These are phyloP conservation scores for Globisporangium ultimum DNA, from an alignment of 352 stramenopile genomes.

Conservation along the genomic window DNA sequence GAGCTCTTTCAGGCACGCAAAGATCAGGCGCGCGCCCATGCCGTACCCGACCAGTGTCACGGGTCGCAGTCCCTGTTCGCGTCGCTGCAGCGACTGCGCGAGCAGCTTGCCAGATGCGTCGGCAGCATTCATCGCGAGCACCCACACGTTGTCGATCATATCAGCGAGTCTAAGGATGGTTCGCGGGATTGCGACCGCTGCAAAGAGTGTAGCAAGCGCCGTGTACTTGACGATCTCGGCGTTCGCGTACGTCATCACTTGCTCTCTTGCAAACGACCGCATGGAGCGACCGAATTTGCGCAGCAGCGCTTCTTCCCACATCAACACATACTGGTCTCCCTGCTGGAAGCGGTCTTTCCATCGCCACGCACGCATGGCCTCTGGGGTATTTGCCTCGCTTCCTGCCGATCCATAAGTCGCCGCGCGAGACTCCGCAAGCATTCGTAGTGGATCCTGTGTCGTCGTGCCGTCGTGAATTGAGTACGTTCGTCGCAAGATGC, in stretches of 20 bases:
- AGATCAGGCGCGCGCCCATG: slow-evolving; percentile 88
- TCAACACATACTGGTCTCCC: slow-evolving; percentile 79
- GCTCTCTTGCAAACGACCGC: slow-evolving; percentile 67
- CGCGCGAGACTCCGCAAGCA: slow-evolving; percentile 25
- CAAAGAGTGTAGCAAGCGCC: slow-evolving; percentile 66
- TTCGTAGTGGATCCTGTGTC: slow-evolving; percentile 39
- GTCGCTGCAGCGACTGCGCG: slow-evolving; percentile 56
- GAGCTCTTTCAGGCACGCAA: slow-evolving; percentile 87
- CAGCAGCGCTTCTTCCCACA: slow-evolving; percentile 73
- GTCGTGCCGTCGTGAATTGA: slow-evolving; percentile 20
- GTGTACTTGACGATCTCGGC: slow-evolving; percentile 77
- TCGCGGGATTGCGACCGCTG: slow-evolving; percentile 67
- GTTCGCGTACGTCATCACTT: slow-evolving; percentile 64
- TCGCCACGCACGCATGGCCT: slow-evolving; percentile 58
- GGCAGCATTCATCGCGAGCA: slow-evolving; percentile 71
- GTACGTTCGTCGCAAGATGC: slow-evolving; percentile 65
- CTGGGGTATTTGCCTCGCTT: neutral
- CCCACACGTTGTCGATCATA: slow-evolving; percentile 87
- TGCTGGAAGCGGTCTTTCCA: slow-evolving; percentile 84
- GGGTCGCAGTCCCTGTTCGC: slow-evolving; percentile 74
- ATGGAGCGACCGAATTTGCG: slow-evolving; percentile 79
- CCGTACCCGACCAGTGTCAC: slow-evolving; percentile 89
- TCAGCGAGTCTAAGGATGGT: slow-evolving; percentile 62
- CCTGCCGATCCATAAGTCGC: neutral
- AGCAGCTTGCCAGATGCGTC: slow-evolving; percentile 74